phyloP scores from a whole-genome alignment of 129 eudicot species.

The Pseudognaphalium luteoalbum region DNA sequence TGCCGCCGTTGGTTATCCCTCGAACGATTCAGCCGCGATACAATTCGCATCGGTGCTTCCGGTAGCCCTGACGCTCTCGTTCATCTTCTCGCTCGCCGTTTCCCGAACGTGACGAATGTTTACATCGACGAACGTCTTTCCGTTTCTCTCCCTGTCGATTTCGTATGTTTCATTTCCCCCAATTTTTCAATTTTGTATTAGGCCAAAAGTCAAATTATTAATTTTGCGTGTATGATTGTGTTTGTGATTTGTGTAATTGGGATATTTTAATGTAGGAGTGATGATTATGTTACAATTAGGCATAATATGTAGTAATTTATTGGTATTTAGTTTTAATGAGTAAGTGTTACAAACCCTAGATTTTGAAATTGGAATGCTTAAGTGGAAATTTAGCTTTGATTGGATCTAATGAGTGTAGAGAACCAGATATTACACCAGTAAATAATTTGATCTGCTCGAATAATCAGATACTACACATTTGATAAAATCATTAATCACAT shows the following conservation, averaged over 20 bases:
- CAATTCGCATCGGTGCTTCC: slow-evolving; percentile 85
- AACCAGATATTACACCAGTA: neutral
- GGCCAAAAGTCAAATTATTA: neutral
- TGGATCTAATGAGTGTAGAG: slow-evolving; percentile 4
- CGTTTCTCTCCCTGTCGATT: slow-evolving; percentile 52
- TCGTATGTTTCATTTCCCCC: slow-evolving; percentile 28
- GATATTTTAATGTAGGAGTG: neutral
- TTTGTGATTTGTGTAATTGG: neutral
- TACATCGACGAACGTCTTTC: slow-evolving; percentile 80
- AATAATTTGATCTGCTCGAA: neutral
- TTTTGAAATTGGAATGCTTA: neutral
- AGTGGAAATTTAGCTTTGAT: neutral
- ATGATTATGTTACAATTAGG: neutral
- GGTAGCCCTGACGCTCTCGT: slow-evolving; percentile 67
- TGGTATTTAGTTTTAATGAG: neutral
- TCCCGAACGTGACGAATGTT: slow-evolving; percentile 54
- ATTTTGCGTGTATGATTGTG: neutral
- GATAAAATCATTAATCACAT: neutral
- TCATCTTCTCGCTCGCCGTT: slow-evolving; percentile 54
- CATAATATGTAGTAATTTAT: neutral
- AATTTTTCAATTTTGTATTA: slow-evolving; percentile 9
- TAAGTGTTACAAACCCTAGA: neutral
- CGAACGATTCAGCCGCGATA: slow-evolving; percentile 78
- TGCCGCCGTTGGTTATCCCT: slow-evolving; percentile 79
- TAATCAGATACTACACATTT: neutral